These are phyloP conservation scores for Rhododendron ovatum DNA, from an alignment of 148 eudicot genomes.

Conservation along the genomic window DNA sequence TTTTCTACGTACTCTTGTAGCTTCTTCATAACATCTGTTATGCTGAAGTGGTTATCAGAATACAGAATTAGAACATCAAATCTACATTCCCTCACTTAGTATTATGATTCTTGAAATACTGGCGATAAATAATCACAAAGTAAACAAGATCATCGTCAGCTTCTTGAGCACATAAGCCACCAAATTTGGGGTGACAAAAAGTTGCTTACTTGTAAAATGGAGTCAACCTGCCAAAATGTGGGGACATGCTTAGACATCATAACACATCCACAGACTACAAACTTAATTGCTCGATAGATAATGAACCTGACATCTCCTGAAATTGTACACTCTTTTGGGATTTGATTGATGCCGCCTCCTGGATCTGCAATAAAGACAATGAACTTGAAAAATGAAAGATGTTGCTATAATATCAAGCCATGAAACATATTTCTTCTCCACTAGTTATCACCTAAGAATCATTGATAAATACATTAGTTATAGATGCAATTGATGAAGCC, in stretches of 20 bases:
- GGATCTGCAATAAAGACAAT: conserved; percentile 54
- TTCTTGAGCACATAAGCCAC: background rate
- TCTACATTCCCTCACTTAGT: background rate
- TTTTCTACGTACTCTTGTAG: conserved; percentile 78
- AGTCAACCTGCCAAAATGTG: conserved; percentile 71
- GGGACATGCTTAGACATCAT: conserved; percentile 11
- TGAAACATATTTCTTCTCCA: conserved; percentile 3
- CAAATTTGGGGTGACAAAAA: background rate
- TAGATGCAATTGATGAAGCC: background rate
- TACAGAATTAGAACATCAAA: background rate
- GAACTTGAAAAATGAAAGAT: background rate
- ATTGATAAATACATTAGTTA: background rate
- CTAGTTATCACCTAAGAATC: background rate
- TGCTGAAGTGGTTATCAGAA: conserved; percentile 39
- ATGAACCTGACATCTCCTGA: conserved; percentile 91
- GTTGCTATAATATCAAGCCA: background rate
- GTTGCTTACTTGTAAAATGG: conserved; percentile 83
- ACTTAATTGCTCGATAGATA: conserved; percentile 6
- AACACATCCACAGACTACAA: background rate
- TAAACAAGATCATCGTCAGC: background rate
- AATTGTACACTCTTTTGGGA: conserved; percentile 76
- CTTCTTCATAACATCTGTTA: conserved; percentile 65
- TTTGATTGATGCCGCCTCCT: conserved; percentile 94
- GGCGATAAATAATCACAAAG: background rate
- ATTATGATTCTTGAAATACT: background rate